Evolutionary conservation across 2,329 filamentous ascomycete species (phyloP), one percentile per base, ranked within the genome.

Genomic region (Geosmithia flava): DNA sequence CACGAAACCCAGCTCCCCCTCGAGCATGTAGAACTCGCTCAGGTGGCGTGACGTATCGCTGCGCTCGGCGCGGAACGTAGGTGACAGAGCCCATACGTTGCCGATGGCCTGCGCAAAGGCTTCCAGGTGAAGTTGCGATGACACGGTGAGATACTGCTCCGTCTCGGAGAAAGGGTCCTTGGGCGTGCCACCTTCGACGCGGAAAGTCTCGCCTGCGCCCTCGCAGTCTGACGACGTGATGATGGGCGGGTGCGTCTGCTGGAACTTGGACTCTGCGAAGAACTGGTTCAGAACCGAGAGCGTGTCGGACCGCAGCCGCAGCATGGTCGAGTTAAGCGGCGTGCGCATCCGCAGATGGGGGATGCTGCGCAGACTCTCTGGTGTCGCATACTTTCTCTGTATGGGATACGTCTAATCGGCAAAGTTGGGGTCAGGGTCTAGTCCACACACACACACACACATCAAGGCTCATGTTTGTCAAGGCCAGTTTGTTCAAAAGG

Each of bases 1-100:
- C 42, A 83, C 77, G 62, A 95, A 95, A 58, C 81, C 83, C 61
- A 90, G 71, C 64, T 98, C 93, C 16, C 83, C 90, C 66, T 98
- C 93, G 2, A 98, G 77, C 93, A 98, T 97, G 68, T 97, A 97
- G 59, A 98, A 97, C 61, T 98, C 93, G 68, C 88, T 95, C 52
- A 98, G 72, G 66, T 98, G 93, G 27, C 93, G 81, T 6, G 89
- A 83, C 0, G 93, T 97, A 59, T 97, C 90, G 65, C 89, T 96
- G 60, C 82, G 83, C 64, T 96, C 93, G 3, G 93, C 93, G 39
- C 93, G 81, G 61, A 98, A 98, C 0, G 89, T 94, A 2, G 93
- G 93, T 4, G 90, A 93, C 11, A 98, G 68, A 1, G 90, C 86
- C 90, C 93, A 98, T 7, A 97, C 93, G 56, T 85, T 87, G 40